Base-by-base conservation (phyloP, 2,329 filamentous ascomycete species). In the Talaromyces sp. region DNA sequence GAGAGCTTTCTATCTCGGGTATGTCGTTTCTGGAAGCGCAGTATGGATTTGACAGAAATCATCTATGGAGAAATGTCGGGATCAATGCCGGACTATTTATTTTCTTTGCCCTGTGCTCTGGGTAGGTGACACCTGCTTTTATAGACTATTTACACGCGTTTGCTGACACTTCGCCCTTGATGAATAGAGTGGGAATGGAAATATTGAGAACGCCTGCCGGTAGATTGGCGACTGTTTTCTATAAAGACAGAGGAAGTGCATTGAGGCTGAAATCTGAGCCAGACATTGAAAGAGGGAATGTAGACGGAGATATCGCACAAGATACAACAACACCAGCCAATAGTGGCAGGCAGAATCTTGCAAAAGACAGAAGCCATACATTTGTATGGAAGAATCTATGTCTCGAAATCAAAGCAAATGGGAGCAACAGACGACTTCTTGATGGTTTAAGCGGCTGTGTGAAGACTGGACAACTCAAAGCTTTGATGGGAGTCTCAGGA, bases 1-100 rank as follows among this genome's bases (percentile, higher is more conserved):
- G 86, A 88, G 64, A 77, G 76, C 57, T 86, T 86, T 52, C 84
- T 86, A 67, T 83, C 85, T 64, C 81, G 87, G 27, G 22, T 85
- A 88, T 70, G 86, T 85, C 24, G 78, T 81, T 62, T 74, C 76
- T 33, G 82, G 83, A 37, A 83, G 84, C 22, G 80, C 80, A 27
- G 39, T 66, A 66, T 45, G 64, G 64, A 3, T 66, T 66, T 43
- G 50, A 62, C 58, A 49, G 37, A 14, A 39, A 11, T n/a, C 43
- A 66, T 16, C 47, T 59, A 7, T 63, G 60, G 64, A 60, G 64
- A 65, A 65, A 65, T 35, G 13, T 60, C 19, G 59, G 56, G 27
- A 59, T 59, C 39, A 59, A 59, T 27, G 56, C 56, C 2, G 39
- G 39, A 45, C 31, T 59, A 24, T 59, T 59, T 43, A 27, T 59